Conservation (phyloP, 768 basidiomycete genomes). For the Boletus sp. region DNA sequence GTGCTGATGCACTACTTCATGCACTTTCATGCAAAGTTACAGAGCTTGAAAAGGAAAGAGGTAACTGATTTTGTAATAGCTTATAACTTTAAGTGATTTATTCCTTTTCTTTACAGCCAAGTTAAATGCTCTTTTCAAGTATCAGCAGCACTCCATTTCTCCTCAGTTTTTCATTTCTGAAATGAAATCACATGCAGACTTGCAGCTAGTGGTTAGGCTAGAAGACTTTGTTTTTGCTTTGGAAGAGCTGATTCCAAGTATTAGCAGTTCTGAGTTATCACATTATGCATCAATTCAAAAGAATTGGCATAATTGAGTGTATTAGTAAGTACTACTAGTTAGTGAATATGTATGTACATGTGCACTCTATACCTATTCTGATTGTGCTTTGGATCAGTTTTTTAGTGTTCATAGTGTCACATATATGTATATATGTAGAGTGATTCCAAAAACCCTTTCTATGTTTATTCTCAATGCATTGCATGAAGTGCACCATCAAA, state of each 20-base stretch:
- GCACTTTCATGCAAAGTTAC: constrained; percentile 90
- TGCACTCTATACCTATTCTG: background rate
- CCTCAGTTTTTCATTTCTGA: constrained; percentile 89
- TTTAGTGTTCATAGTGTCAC: too few relatives aligned
- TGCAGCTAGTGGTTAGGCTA: constrained; percentile 68
- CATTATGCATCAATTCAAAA: constrained; percentile 65
- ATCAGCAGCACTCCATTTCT: constrained; percentile 61
- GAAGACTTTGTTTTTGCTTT: constrained; percentile 79
- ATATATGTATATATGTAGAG: too few relatives aligned
- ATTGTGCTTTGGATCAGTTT: background rate
- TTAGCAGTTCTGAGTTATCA: constrained; percentile 81
- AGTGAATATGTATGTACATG: background rate
- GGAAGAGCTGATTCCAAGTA: constrained; percentile 67
- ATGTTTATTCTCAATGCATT: too few relatives aligned
- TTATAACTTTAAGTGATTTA: background rate
- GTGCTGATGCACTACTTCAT: constrained; percentile 93
- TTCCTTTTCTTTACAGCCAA: constrained; percentile 2
- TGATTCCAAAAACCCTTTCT: too few relatives aligned
- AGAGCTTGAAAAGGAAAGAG: constrained; percentile 71
- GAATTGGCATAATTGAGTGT: constrained; percentile 12
- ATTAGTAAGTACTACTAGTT: background rate
- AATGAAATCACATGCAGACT: constrained; percentile 65
- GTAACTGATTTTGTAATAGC: constrained; percentile 30
- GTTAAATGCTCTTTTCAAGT: constrained; percentile 46
- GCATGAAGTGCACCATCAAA: too few relatives aligned